Evolutionary conservation across 768 basidiomycete species (phyloP).

Genomic region (Cystobasidium ongulense): DNA sequence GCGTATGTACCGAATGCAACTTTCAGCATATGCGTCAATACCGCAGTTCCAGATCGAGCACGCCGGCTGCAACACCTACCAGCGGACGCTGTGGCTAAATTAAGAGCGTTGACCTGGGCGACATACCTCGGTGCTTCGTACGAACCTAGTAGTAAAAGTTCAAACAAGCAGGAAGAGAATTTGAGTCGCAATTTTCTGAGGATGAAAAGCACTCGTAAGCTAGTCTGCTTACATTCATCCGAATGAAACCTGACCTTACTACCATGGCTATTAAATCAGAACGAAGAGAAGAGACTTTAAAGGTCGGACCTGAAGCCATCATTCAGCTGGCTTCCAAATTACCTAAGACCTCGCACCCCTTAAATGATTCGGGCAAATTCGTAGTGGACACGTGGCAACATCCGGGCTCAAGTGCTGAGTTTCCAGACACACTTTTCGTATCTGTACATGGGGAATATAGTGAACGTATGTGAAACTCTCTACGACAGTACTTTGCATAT

Average conservation of each 20-base stretch:
- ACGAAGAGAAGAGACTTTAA: conserved; percentile 51
- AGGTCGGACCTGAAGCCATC: conserved; percentile 62
- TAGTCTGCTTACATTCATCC: neutral
- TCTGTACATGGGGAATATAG: conserved; percentile 81
- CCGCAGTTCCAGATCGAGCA: conserved; percentile 67
- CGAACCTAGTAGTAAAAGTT: conserved; percentile 34
- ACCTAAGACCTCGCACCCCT: conserved; percentile 74
- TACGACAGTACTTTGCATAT: conserved; percentile 16
- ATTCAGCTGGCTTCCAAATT: conserved; percentile 57
- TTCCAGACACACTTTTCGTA: conserved; percentile 53
- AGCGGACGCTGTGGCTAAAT: conserved; percentile 58
- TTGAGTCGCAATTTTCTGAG: conserved; percentile 66
- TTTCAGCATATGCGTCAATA: conserved; percentile 81
- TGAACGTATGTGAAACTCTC: conserved; percentile 58
- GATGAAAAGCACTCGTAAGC: conserved; percentile 35
- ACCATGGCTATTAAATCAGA: conserved; percentile 33
- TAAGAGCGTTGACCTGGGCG: conserved; percentile 70
- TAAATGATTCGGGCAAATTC: conserved; percentile 71
- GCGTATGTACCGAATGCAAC: conserved; percentile 81
- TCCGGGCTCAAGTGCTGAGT: conserved; percentile 42
- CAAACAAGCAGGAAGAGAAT: conserved; percentile 33
- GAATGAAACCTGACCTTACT: neutral
- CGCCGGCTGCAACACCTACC: conserved; percentile 47
- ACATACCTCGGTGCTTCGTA: conserved; percentile 49
- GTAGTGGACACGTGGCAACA: conserved; percentile 72